Percentiles rank a stretch among this genome's conserved stretches.
These are phyloP conservation scores for Tardiomyces digboiensis DNA, from an alignment of 1,139 yeast genomes.

Conservation along the genomic window DNA sequence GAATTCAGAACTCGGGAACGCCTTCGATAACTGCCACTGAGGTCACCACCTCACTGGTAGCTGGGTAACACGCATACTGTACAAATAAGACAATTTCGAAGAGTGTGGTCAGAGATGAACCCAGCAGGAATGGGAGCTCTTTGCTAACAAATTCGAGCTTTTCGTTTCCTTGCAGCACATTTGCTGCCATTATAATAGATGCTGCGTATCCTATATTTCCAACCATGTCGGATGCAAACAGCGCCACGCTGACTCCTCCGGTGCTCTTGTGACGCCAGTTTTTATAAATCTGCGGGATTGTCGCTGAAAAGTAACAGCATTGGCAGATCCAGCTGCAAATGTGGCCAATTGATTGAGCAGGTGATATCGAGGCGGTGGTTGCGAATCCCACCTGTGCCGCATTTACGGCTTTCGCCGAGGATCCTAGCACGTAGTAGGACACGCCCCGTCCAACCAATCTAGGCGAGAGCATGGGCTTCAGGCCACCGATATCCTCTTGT, in stretches of 20 bases:
- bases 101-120: conserved; percentile 70
- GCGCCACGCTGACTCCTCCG: conserved; percentile 70
- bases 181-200: conserved; percentile 38
- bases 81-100: conserved; percentile 67
- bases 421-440: conserved; percentile 1
- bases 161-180: conserved; percentile 12
- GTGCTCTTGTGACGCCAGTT: conserved; percentile 69
- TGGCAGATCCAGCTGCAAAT: conserved; percentile 77
- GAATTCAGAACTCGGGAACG: too few relatives aligned
- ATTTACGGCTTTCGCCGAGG: not conserved
- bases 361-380: conserved; percentile 2
- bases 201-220: conserved; percentile 69
- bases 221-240: conserved; percentile 64
- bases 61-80: conserved; percentile 35
- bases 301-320: conserved; percentile 56
- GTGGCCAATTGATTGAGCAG: conserved; percentile 34
- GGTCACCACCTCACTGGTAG: too few relatives aligned
- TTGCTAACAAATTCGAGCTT: conserved; percentile 43
- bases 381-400: not conserved
- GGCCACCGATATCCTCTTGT: too few relatives aligned
- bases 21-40: too few relatives aligned
- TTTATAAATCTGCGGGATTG: conserved; percentile 72
- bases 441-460: not conserved
- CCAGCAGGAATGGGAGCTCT: conserved; percentile 74
- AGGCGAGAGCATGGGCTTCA: not conserved